These are phyloP conservation scores for Gloeophyllum trabeum DNA, from an alignment of 768 basidiomycete genomes.

Conservation along the genomic window DNA sequence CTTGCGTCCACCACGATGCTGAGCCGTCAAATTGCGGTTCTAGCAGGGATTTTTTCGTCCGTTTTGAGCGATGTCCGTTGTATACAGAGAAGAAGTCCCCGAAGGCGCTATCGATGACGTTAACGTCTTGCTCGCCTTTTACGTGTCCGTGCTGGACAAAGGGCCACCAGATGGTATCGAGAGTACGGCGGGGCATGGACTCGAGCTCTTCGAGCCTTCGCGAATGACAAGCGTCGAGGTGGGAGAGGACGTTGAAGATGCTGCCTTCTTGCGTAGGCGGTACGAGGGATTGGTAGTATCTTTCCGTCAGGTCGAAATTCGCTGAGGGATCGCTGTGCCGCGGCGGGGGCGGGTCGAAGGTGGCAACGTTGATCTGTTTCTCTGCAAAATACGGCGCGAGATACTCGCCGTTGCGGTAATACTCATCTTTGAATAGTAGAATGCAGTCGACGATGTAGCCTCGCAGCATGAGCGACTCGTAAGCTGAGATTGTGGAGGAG, in stretches of 20 bases:
- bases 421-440: constrained; percentile 73
- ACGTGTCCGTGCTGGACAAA: constrained; percentile 86
- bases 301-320: constrained; percentile 43
- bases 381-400: constrained; percentile 70
- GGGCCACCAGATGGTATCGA: constrained; percentile 90
- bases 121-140: constrained; percentile 60
- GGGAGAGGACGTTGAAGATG: constrained; percentile 35
- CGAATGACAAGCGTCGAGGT: constrained; percentile 54
- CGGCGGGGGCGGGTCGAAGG: constrained; percentile 50
- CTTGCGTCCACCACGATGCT: constrained; percentile 98
- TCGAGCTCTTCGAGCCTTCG: constrained; percentile 62
- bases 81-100: constrained; percentile 81
- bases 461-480: constrained; percentile 82
- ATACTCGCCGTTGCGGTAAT: constrained; percentile 85
- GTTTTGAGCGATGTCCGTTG: constrained; percentile 16
- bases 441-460: constrained; percentile 85
- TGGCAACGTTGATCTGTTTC: constrained; percentile 42
- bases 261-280: constrained; percentile 22
- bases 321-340: constrained; percentile 26
- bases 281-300: constrained; percentile 58
- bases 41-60: constrained; percentile 24
- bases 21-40: constrained; percentile 78
- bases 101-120: constrained; percentile 84
- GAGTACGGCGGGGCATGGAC: constrained; percentile 67
- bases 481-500: constrained; percentile 84